A percentile compares a stretch with the other conserved stretches of the same genome.
phyloP scores from a whole-genome alignment of 2,329 filamentous ascomycete genomes.

The Hypoxylon sp. region DNA sequence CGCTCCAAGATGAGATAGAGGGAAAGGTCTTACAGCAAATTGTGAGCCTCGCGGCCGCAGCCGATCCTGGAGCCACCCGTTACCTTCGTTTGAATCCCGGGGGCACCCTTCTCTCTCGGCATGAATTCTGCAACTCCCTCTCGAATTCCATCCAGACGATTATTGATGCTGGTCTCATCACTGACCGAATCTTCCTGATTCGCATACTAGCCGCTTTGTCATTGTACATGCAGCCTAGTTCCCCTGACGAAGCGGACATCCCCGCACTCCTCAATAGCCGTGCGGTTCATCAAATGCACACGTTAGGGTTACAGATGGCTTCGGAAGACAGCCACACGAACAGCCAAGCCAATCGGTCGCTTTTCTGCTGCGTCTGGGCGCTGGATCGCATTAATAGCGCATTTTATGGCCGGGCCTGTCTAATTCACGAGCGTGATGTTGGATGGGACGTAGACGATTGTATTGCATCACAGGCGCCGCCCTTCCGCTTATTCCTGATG shows the following conservation, averaged over 20 bases:
- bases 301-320: conserved; percentile 68
- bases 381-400: conserved; percentile 72
- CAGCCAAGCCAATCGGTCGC: conserved; percentile 59
- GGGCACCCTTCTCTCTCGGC: conserved; percentile 58
- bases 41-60: conserved; percentile 68
- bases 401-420: conserved; percentile 71
- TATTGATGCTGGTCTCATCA: conserved; percentile 68
- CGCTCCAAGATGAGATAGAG: conserved; percentile 51
- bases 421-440: conserved; percentile 73
- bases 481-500: conserved; percentile 70
- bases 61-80: conserved; percentile 62
- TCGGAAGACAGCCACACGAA: conserved; percentile 53
- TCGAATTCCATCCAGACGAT: conserved; percentile 65
- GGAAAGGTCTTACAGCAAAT: conserved; percentile 67
- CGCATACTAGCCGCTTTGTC: conserved; percentile 69
- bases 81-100: conserved; percentile 63
- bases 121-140: conserved; percentile 65
- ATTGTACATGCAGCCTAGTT: conserved; percentile 71
- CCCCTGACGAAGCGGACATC: conserved; percentile 67
- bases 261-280: conserved; percentile 67
- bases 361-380: conserved; percentile 74
- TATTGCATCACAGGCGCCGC: conserved; percentile 65
- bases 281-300: conserved; percentile 71
- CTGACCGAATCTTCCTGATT: conserved; percentile 68
- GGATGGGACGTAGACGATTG: conserved; percentile 67